Percentiles rank a stretch among this genome's conserved stretches.
phyloP scores from a whole-genome alignment of 164 flowering plant species.

The Euptelea pleiosperma region DNA sequence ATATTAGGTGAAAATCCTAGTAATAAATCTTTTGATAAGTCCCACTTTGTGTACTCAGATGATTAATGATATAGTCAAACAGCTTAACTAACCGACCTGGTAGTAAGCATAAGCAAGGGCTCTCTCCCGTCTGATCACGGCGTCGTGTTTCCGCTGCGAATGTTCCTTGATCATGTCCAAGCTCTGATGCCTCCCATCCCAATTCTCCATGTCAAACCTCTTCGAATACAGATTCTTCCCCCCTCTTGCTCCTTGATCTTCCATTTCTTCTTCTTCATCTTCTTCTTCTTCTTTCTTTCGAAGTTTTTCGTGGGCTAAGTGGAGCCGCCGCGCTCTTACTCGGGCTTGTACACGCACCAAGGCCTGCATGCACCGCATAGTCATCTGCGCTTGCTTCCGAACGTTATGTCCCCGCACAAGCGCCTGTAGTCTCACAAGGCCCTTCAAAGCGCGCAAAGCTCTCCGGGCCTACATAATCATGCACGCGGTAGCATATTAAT shows the following conservation, averaged over 20 bases:
- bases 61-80: too few species aligned
- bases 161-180: conserved; percentile 37
- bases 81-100: conserved; percentile 45
- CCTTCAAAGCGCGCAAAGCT: conserved; percentile 87
- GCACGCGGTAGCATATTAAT: too few species aligned
- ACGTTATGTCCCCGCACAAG: conserved; percentile 92
- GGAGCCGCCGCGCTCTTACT: conserved; percentile 73
- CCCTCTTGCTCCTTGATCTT: conserved; percentile 1
- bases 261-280: conserved; percentile 16
- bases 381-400: conserved; percentile 93
- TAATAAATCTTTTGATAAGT: too few species aligned
- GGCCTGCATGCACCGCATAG: conserved; percentile 98
- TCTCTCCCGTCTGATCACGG: conserved; percentile 58
- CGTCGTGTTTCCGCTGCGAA: conserved; percentile 47
- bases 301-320: conserved; percentile 44
- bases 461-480: conserved; percentile 59
- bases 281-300: conserved; percentile 23
- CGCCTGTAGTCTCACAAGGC: conserved; percentile 91
- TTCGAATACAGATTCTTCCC: conserved; percentile 7
- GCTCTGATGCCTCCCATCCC: conserved; percentile 40
- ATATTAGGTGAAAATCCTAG: too few species aligned
- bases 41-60: too few species aligned
- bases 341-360: conserved; percentile 84
- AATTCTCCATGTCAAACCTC: conserved; percentile 18
- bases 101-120: conserved; percentile 85